These are phyloP conservation scores for Exobasidium rhododendri DNA, from an alignment of 1,284 basidiomycete species.

Conservation along the genomic window DNA sequence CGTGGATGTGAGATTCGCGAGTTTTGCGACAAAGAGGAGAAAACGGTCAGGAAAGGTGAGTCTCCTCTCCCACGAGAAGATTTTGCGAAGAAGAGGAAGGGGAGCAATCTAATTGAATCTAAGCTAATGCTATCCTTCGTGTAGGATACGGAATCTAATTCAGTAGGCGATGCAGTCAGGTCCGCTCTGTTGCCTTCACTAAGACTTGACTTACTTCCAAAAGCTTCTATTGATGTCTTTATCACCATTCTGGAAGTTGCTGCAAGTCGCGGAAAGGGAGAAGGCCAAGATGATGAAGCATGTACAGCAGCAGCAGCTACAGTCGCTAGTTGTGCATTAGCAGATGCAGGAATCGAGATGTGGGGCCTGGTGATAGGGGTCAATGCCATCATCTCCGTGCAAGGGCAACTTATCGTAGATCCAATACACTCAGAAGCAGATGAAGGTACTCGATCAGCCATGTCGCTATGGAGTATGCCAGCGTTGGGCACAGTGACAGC, in stretches of 20 bases:
- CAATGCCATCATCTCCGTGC: slow-evolving; percentile 56
- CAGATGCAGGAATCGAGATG: slow-evolving; percentile 83
- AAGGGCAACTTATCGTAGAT: slow-evolving; percentile 65
- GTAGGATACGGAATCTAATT: slow-evolving; percentile 88
- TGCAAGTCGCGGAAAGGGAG: slow-evolving; percentile 72
- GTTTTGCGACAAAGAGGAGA: slow-evolving; percentile 76
- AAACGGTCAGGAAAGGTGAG: slow-evolving; percentile 78
- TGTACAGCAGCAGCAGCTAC: slow-evolving; percentile 62
- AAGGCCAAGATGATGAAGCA: slow-evolving; percentile 3
- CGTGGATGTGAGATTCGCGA: slow-evolving; percentile 93
- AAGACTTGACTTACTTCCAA: slow-evolving; percentile 83
- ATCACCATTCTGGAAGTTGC: slow-evolving; percentile 87
- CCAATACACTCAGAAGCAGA: slow-evolving; percentile 72
- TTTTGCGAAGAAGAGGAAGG: not conserved
- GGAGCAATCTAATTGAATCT: not conserved
- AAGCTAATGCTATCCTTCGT: not conserved
- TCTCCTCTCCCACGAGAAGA: too few relatives aligned
- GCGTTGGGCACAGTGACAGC: slow-evolving; percentile 82
- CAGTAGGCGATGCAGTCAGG: slow-evolving; percentile 75
- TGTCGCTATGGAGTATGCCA: slow-evolving; percentile 79
- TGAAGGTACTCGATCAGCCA: slow-evolving; percentile 58
- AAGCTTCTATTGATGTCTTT: slow-evolving; percentile 88
- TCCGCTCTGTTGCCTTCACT: slow-evolving; percentile 82
- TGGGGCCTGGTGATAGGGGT: slow-evolving; percentile 76
- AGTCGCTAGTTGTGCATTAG: slow-evolving; percentile 84